Evolutionary conservation across 2,329 filamentous ascomycete genomes (phyloP).

Genomic region (Aureobasidium sp.): DNA sequence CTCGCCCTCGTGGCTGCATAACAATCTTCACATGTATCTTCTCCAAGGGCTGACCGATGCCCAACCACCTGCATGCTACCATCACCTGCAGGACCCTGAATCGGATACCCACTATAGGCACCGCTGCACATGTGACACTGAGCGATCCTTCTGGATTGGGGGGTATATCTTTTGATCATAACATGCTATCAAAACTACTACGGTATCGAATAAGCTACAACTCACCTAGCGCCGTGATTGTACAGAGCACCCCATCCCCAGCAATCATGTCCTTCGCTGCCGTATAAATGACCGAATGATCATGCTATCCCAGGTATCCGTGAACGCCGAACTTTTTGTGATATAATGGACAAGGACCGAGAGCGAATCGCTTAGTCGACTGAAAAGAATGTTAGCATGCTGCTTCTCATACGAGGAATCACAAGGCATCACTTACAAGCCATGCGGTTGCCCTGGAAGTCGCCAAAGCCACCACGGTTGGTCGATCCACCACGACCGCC

Average conservation of each 20-base stretch:
- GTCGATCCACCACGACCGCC: constrained; percentile 36
- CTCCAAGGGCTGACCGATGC: background rate
- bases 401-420: no score
- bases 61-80: background rate
- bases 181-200: constrained; percentile 6
- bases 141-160: background rate
- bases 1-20: constrained; percentile 2
- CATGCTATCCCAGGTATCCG: constrained; percentile 8
- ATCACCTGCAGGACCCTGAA: constrained; percentile 1
- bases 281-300: constrained; percentile 1
- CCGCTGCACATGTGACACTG: background rate
- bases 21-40: background rate
- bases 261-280: constrained; percentile 3
- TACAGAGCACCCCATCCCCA: constrained; percentile 2
- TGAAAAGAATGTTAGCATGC: no score
- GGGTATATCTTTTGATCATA: constrained; percentile 11
- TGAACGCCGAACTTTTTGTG: constrained; percentile 13
- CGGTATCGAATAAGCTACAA: constrained; percentile 9
- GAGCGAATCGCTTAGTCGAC: constrained; percentile 1
- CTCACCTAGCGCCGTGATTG: constrained; percentile 8
- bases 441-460: constrained; percentile 58
- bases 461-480: constrained; percentile 51
- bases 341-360: background rate
- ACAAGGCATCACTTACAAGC: no score
- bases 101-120: background rate